Conservation (phyloP, 2,329 filamentous ascomycete species). For the Macrophomina pseudophaseolina region DNA sequence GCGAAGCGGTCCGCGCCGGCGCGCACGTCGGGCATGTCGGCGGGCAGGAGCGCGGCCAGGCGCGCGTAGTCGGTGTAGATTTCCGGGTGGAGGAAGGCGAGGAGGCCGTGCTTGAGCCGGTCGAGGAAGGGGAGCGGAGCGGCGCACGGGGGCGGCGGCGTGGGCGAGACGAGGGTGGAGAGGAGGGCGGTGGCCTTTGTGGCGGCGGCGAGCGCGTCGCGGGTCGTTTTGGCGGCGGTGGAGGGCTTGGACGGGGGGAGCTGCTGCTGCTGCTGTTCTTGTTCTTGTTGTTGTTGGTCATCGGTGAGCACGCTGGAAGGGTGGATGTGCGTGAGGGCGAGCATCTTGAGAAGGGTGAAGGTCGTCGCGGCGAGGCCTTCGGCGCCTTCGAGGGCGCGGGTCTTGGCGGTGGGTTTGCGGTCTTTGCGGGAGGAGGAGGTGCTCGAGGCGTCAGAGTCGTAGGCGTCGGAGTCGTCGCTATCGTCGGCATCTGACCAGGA, state of each 20-base stretch:
- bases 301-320: not conserved
- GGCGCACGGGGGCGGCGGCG: not conserved
- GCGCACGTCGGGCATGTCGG: not conserved
- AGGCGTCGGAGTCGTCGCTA: not conserved
- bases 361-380: constrained; percentile 8
- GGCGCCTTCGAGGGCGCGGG: constrained; percentile 17
- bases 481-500: not conserved
- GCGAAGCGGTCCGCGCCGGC: not conserved
- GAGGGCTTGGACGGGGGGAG: not conserved
- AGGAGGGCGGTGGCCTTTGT: not conserved
- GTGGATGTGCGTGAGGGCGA: not conserved
- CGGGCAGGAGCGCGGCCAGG: not conserved
- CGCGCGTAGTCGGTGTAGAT: not conserved
- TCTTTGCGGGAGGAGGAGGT: not conserved
- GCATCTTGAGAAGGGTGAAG: constrained; percentile 11
- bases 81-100: constrained; percentile 10
- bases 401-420: not conserved
- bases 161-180: not conserved
- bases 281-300: not conserved
- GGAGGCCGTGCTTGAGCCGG: not conserved
- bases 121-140: not conserved
- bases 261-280: not conserved
- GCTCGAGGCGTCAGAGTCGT: not conserved
- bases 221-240: not conserved
- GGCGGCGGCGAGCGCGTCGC: constrained; percentile 9